Conservation (phyloP, 2,329 filamentous ascomycete species). For the Diaporthe capsici region DNA sequence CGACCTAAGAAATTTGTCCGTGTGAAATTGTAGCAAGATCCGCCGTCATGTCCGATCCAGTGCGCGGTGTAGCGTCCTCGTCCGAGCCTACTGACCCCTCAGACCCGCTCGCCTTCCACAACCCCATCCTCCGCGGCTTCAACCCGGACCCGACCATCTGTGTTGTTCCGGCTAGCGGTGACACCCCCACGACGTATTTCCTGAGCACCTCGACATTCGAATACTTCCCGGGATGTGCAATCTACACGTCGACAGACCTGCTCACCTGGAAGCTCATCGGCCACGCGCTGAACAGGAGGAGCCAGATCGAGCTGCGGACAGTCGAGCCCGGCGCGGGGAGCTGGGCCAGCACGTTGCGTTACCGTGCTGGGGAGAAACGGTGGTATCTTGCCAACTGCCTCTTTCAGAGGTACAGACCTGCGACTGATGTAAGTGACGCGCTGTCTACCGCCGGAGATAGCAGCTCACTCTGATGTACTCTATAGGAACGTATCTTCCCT, state of each 20-base stretch:
- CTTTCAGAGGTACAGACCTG: slow-evolving; percentile 60
- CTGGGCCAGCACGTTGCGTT: slow-evolving; percentile 63
- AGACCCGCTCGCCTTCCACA: slow-evolving; percentile 48
- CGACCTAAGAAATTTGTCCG: neutral
- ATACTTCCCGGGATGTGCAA: slow-evolving; percentile 72
- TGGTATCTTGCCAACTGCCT: slow-evolving; percentile 63
- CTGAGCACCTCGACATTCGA: slow-evolving; percentile 75
- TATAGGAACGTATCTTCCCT: slow-evolving; percentile 61
- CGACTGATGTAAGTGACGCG: slow-evolving; percentile 46
- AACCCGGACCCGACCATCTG: slow-evolving; percentile 72
- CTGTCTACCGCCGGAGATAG: neutral
- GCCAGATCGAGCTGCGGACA: slow-evolving; percentile 66
- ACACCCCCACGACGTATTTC: slow-evolving; percentile 60
- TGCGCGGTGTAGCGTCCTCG: neutral
- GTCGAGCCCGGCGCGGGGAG: slow-evolving; percentile 65
- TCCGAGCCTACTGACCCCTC: neutral
- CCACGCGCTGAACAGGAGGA: slow-evolving; percentile 64
- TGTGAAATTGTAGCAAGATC: neutral
- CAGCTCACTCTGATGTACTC: neutral
- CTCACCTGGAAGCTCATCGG: slow-evolving; percentile 67
- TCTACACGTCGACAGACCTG: slow-evolving; percentile 70
- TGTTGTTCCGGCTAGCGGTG: slow-evolving; percentile 51
- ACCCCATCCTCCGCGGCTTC: slow-evolving; percentile 72
- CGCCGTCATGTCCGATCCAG: slow-evolving; percentile 14
- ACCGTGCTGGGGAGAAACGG: slow-evolving; percentile 53